Evolutionary conservation across 768 basidiomycete species (phyloP).

Genomic region (Pleurotus giganteus): DNA sequence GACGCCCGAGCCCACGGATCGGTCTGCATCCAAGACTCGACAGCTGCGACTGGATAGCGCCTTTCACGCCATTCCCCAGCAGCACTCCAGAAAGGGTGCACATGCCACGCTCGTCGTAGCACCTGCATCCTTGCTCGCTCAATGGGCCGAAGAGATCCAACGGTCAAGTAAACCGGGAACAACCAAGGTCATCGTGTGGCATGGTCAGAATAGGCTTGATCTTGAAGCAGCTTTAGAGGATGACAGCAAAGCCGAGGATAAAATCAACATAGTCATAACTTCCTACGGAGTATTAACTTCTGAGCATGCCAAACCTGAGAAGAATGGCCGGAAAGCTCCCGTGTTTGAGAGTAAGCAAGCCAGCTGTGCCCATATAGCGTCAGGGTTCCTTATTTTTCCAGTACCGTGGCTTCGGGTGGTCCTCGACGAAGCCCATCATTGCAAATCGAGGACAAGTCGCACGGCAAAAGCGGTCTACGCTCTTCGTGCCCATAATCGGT

Average conservation of each 20-base stretch:
- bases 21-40: constrained; percentile 38
- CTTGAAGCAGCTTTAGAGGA: constrained; percentile 57
- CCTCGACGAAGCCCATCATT: constrained; percentile 93
- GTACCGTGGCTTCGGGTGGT: constrained; percentile 82
- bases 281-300: constrained; percentile 91
- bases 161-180: constrained; percentile 75
- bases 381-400: constrained; percentile 22
- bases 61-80: constrained; percentile 49
- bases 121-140: constrained; percentile 85
- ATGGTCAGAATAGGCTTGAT: constrained; percentile 82
- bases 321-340: constrained; percentile 44
- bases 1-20: constrained; percentile 38
- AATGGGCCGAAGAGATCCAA: constrained; percentile 92
- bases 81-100: constrained; percentile 29
- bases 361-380: neutral
- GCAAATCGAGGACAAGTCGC: constrained; percentile 86
- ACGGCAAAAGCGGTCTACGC: constrained; percentile 89
- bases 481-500: constrained; percentile 72
- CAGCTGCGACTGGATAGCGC: constrained; percentile 63
- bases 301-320: constrained; percentile 75
- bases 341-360: constrained; percentile 65
- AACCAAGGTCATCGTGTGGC: constrained; percentile 74
- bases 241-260: constrained; percentile 46
- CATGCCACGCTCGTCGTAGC: constrained; percentile 87
- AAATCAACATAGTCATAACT: constrained; percentile 81